Conservation (phyloP, 148 eudicot genomes). For the Camellia granthamiana region DNA sequence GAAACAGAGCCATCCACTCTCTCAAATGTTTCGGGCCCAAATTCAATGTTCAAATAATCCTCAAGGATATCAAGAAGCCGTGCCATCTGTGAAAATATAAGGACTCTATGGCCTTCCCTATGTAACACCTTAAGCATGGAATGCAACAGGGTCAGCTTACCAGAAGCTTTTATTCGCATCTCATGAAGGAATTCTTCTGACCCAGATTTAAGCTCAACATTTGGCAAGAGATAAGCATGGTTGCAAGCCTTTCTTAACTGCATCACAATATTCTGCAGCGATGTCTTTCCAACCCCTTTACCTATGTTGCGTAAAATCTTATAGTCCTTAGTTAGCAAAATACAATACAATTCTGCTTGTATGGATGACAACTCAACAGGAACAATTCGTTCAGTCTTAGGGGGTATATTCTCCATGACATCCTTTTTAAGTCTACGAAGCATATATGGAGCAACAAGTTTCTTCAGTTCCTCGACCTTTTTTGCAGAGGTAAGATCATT, state of each 20-base stretch:
- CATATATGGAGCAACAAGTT: constrained; percentile 98
- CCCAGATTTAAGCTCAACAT: constrained; percentile 94
- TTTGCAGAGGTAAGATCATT: constrained; percentile 80
- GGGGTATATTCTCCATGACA: constrained; percentile 33
- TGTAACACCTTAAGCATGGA: constrained; percentile 82
- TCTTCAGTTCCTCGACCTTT: constrained; percentile 93
- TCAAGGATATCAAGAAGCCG: constrained; percentile 95
- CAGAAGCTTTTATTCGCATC: constrained; percentile 98
- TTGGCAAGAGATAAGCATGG: constrained; percentile 96
- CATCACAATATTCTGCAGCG: constrained; percentile 98
- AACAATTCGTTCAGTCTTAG: neutral
- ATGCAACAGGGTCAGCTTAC: constrained; percentile 85
- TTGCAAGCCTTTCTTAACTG: constrained; percentile 95
- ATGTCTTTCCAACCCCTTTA: constrained; percentile 86
- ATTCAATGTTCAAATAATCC: constrained; percentile 87
- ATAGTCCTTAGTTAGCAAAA: constrained; percentile 95
- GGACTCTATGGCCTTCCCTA: constrained; percentile 90
- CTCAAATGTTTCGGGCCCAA: constrained; percentile 88
- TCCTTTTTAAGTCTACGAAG: constrained; percentile 94
- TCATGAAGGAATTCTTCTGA: constrained; percentile 90
- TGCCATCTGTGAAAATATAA: constrained; percentile 97
- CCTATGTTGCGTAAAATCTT: constrained; percentile 87
- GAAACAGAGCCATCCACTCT: constrained; percentile 99
- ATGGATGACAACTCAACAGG: neutral
- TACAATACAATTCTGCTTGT: constrained; percentile 96